Evolutionary conservation across 1,284 basidiomycete genomes (phyloP), one percentile per base, ranked within the genome.

Genomic region (Microbotryum scabiosae): DNA sequence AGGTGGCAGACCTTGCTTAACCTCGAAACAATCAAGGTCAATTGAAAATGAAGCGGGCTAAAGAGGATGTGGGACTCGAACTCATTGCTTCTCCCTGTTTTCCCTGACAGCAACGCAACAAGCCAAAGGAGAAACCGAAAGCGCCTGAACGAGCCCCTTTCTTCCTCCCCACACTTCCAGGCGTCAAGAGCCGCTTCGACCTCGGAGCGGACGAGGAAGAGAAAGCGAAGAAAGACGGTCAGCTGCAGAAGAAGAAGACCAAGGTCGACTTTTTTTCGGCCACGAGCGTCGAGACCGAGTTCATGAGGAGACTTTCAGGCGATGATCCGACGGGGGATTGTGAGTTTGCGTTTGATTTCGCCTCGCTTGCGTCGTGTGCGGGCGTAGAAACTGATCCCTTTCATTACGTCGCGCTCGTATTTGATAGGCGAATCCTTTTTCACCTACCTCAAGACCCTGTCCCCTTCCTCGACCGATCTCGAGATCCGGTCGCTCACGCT

Each of bases 1-100:
- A 81, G 90, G 69, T 99, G 96, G 96, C 90, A 96, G 76, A 94
- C 96, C 0, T 78, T 99, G 23, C 81, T 99, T 61, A 97, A 97
- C 73, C 81, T 99, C 43, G 96, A 98, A 69, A 85, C 91, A 44
- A 97, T 98, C 71, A 88, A 90, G 76, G 87, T 86, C 71, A 63
- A 81, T 70, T 64, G 58, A 30, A 47, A 23, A 16, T 20, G 30
- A 12, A 41, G 4, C 16, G 36, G 16, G 36, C 5, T 10, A 18
- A 41, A 16, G 36, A 41, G 23, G 54, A 12, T 57, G n/a, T 18
- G 23, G 48, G 20, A 10, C 21, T 14, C 36, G 10, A 21, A n/a
- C 18, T 36, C 9, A 46, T 56, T 43, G 23, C 28, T 2, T 21
- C 49, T n/a, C 7, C 26, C 45, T 51, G 8, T 51, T 41, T 10